These are phyloP conservation scores for Arabidopsis arenosa DNA, from an alignment of 345 rosid species.

Conservation along the genomic window DNA sequence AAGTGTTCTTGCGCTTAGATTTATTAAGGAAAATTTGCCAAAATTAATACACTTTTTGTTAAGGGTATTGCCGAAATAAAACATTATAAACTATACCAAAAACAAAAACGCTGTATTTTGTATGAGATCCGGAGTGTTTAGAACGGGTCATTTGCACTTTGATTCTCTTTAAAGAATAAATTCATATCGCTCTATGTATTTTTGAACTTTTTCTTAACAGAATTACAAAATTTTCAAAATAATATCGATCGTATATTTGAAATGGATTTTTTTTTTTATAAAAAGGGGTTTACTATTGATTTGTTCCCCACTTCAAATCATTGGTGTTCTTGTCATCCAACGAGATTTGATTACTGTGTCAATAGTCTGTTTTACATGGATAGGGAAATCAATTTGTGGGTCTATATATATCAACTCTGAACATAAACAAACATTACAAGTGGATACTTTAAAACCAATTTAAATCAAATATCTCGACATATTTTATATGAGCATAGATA, in stretches of 20 bases:
- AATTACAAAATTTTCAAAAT: neutral
- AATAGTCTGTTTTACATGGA: neutral
- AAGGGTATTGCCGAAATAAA: neutral
- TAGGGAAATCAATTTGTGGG: neutral
- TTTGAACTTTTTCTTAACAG: neutral
- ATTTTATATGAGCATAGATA: neutral
- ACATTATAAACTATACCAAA: neutral
- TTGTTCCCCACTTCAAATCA: conserved; percentile 11
- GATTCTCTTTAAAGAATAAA: too few relatives aligned
- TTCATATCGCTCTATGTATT: too few relatives aligned
- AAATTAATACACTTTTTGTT: neutral
- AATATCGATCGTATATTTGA: neutral
- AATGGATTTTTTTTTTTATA: neutral
- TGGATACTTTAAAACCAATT: neutral
- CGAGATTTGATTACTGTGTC: neutral
- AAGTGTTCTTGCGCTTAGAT: neutral
- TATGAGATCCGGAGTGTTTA: too few relatives aligned
- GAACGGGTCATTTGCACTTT: too few relatives aligned
- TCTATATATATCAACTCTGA: neutral
- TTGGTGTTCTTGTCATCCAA: conserved; percentile 3
- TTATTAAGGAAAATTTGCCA: neutral
- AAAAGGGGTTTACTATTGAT: neutral
- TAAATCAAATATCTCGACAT: too few relatives aligned
- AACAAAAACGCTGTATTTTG: too few relatives aligned
- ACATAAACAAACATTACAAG: neutral